Evolutionary conservation across 2,329 filamentous ascomycete species (phyloP).

Genomic region (Scedosporium aurantiacum): DNA sequence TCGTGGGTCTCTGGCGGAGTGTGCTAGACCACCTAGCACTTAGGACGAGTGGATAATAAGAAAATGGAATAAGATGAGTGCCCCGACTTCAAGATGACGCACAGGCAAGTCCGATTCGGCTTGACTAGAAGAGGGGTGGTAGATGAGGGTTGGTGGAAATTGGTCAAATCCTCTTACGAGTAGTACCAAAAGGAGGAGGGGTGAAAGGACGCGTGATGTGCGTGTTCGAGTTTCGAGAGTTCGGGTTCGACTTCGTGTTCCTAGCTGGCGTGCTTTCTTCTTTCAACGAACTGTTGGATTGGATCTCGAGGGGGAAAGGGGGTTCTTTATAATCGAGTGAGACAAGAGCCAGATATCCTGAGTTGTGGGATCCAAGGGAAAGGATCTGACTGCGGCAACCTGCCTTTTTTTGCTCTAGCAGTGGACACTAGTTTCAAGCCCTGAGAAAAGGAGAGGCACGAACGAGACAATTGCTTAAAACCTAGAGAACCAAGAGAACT

Average conservation of each 20-base stretch:
- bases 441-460: not conserved
- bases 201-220: not conserved
- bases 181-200: not conserved
- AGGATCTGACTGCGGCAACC: conserved; percentile 1
- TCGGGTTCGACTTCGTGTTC: not conserved
- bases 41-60: not conserved
- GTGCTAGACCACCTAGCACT: not conserved
- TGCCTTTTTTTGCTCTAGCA: not conserved
- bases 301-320: not conserved
- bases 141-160: not conserved
- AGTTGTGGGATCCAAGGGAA: not conserved
- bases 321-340: not conserved
- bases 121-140: not conserved
- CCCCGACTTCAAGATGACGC: not conserved
- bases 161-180: not conserved
- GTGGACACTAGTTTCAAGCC: not conserved
- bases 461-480: not conserved
- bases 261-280: not conserved
- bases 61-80: not conserved
- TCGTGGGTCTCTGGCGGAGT: not conserved
- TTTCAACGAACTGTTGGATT: not conserved
- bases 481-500: not conserved
- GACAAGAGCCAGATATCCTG: not conserved
- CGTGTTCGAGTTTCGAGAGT: not conserved
- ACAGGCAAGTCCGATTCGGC: not conserved